Percentiles rank a stretch among this genome's conserved stretches.
Evolutionary conservation across 2,329 filamentous ascomycete genomes (phyloP).

Genomic region (Cercospora nicotianae): DNA sequence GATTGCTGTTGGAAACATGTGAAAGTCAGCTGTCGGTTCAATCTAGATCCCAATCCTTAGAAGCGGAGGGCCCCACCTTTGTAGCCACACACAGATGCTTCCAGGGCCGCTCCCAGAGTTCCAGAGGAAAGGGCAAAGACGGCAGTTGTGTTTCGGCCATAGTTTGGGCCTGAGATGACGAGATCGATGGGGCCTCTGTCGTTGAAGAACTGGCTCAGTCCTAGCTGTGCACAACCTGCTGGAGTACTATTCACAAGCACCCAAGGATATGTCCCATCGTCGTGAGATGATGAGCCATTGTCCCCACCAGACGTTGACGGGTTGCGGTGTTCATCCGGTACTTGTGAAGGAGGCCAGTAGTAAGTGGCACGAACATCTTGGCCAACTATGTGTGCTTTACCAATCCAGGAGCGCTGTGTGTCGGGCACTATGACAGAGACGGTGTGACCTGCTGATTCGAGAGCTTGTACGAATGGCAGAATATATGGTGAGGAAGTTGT

Average conservation of each 20-base stretch:
- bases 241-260: conserved; percentile 53
- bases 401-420: conserved; percentile 94
- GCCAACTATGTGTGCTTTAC: conserved; percentile 94
- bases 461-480: conserved; percentile 47
- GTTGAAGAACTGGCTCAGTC: conserved; percentile 51
- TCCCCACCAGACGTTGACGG: conserved; percentile 27
- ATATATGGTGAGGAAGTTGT: conserved; percentile 52
- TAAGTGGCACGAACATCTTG: conserved; percentile 68
- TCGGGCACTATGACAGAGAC: conserved; percentile 91
- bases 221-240: conserved; percentile 52
- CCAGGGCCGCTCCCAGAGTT: conserved; percentile 53
- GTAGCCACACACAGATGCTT: conserved; percentile 50
- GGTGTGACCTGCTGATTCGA: conserved; percentile 68
- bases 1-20: conserved; percentile 53
- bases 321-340: conserved; percentile 30
- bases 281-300: conserved; percentile 8
- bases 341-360: conserved; percentile 50
- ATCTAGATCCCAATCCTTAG: no score
- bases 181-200: conserved; percentile 46
- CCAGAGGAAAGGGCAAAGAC: conserved; percentile 52
- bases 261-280: conserved; percentile 47
- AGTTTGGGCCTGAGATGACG: conserved; percentile 53
- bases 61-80: conserved; percentile 23
- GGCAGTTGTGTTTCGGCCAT: conserved; percentile 53
- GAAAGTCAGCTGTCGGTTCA: not conserved